These are phyloP conservation scores for Wickerhamomyces sp. DNA, from an alignment of 1,139 yeast genomes.

Conservation along the genomic window DNA sequence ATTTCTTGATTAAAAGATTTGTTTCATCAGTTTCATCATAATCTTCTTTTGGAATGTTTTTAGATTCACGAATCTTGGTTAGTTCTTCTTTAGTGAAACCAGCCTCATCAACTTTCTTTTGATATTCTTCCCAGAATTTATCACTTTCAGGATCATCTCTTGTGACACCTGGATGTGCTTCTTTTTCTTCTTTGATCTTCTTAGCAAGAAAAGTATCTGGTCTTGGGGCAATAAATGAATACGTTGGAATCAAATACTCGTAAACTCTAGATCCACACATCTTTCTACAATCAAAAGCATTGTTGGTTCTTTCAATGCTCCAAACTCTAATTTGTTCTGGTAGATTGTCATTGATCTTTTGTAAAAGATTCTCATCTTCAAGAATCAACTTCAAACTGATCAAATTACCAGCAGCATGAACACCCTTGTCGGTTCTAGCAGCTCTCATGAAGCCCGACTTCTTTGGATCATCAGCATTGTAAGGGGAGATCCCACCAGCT, in stretches of 20 bases:
- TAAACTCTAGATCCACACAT: constrained; percentile 93
- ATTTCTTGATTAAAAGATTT: constrained; percentile 44
- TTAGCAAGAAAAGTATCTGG: constrained; percentile 63
- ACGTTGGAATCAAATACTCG: constrained; percentile 90
- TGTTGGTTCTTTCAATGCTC: constrained; percentile 89
- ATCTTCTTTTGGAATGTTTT: constrained; percentile 30
- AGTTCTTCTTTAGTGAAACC: constrained; percentile 49
- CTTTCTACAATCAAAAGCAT: constrained; percentile 90
- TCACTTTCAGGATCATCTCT: constrained; percentile 65
- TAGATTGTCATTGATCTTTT: constrained; percentile 64
- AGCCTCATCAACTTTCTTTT: constrained; percentile 35
- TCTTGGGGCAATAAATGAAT: constrained; percentile 85
- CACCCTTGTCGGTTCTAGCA: constrained; percentile 98
- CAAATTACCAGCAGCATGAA: constrained; percentile 97
- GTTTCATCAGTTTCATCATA: constrained; percentile 29
- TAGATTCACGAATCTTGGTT: constrained; percentile 28
- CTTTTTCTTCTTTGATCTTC: constrained; percentile 49
- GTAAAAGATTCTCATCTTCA: constrained; percentile 75
- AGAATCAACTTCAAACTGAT: constrained; percentile 83
- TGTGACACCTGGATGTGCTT: constrained; percentile 52
- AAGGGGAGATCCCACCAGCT: constrained; percentile 88
- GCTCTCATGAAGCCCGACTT: constrained; percentile 93
- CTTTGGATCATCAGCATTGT: constrained; percentile 84
- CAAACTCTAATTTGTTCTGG: constrained; percentile 89
- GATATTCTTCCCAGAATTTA: constrained; percentile 64